A percentile compares a stretch with the other conserved stretches of the same genome.
phyloP scores from a whole-genome alignment of 1,284 basidiomycete species.

The Crucibulum parvulum region DNA sequence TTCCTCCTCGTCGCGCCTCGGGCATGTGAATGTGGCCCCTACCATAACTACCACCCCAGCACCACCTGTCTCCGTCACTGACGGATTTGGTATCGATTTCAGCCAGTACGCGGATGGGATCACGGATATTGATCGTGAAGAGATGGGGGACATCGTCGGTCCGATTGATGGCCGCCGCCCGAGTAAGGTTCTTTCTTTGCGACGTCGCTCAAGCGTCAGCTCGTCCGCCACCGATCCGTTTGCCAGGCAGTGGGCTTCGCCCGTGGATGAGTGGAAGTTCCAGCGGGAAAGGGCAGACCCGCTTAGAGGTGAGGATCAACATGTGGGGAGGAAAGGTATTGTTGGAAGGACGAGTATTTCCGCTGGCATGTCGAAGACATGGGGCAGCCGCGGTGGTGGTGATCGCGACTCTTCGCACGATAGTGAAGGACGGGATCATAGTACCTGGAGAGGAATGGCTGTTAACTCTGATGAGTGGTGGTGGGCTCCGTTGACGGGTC shows the following conservation, averaged over 20 bases:
- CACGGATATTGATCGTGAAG: not conserved
- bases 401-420: slow-evolving; percentile 13
- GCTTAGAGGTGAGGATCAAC: slow-evolving; percentile 19
- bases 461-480: slow-evolving; percentile 69
- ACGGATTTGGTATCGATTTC: not conserved
- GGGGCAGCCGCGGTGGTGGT: slow-evolving; percentile 5
- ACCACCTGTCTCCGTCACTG: not conserved
- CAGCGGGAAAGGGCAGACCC: slow-evolving; percentile 58
- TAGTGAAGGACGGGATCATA: slow-evolving; percentile 28
- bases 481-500: slow-evolving; percentile 69
- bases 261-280: slow-evolving; percentile 71
- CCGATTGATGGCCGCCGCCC: not conserved
- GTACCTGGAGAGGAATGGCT: slow-evolving; percentile 49
- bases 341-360: not conserved
- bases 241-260: slow-evolving; percentile 51
- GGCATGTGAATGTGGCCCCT: no score
- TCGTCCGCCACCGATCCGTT: slow-evolving; percentile 68
- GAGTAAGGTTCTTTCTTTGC: no score
- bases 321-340: slow-evolving; percentile 11
- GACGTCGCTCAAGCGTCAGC: not conserved
- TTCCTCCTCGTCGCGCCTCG: no score
- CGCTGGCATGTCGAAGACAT: slow-evolving; percentile 1
- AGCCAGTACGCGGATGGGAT: not conserved
- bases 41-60: no score
- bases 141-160: not conserved